phyloP scores from a whole-genome alignment of 306 rosid species.

The Rosa rugosa region DNA sequence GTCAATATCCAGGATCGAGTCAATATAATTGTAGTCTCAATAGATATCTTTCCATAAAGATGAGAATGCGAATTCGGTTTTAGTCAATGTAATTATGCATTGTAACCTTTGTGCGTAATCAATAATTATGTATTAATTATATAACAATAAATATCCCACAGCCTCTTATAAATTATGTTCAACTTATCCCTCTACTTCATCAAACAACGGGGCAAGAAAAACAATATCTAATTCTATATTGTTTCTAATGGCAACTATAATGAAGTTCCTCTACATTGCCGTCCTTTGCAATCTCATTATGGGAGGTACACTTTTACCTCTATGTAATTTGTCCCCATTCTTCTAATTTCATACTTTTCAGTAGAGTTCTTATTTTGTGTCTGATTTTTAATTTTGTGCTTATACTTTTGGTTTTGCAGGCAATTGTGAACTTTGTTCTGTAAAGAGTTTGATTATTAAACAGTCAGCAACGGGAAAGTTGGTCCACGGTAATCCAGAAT shows the following conservation, averaged over 20 bases:
- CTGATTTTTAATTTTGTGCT: background rate
- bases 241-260: background rate
- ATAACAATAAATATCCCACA: background rate
- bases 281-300: background rate
- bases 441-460: conserved; percentile 1
- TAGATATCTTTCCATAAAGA: background rate
- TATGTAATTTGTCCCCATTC: background rate
- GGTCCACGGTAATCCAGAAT: conserved; percentile 30
- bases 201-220: background rate
- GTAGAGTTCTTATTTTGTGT: background rate
- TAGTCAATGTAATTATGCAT: background rate
- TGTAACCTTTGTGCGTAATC: background rate
- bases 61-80: background rate
- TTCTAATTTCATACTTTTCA: background rate
- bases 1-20: too few relatives aligned
- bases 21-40: too few relatives aligned
- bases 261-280: background rate
- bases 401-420: background rate
- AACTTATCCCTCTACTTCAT: background rate
- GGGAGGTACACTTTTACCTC: background rate
- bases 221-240: background rate
- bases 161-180: background rate
- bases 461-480: conserved; percentile 33
- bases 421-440: background rate
- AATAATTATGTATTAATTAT: background rate